Percentiles rank a stretch among this genome's conserved stretches.
Evolutionary conservation across 768 basidiomycete species (phyloP).

Genomic region (Kwoniella heveanensis): DNA sequence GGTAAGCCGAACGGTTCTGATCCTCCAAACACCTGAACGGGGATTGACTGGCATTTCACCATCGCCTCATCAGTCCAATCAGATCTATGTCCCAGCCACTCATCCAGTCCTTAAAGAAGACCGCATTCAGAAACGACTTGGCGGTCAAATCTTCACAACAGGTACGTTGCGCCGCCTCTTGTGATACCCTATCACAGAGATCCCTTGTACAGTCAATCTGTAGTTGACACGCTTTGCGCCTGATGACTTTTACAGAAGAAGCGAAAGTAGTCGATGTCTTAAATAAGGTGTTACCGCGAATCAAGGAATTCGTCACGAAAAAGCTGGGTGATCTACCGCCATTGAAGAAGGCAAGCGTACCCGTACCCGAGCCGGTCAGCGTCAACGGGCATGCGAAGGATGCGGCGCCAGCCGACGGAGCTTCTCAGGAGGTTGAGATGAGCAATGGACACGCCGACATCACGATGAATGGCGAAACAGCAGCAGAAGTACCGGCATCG

Average conservation of each 20-base stretch:
- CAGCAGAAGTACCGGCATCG: too few species aligned
- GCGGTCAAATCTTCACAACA: conserved; percentile 63
- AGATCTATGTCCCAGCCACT: conserved; percentile 64
- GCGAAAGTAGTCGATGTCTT: conserved; percentile 76
- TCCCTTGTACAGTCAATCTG: neutral
- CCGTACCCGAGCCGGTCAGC: neutral
- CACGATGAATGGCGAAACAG: too few species aligned
- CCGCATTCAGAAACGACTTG: conserved; percentile 65
- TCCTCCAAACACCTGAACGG: too few species aligned
- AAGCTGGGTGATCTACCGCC: conserved; percentile 20
- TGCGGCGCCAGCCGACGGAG: too few species aligned
- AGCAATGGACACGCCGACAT: too few species aligned
- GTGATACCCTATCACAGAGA: neutral
- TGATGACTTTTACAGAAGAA: conserved; percentile 61
- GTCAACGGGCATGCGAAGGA: neutral
- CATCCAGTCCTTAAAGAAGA: conserved; percentile 60
- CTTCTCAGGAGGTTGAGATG: too few species aligned
- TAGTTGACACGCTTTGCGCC: neutral
- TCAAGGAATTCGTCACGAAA: conserved; percentile 62
- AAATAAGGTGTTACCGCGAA: conserved; percentile 66
- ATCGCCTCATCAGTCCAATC: conserved; percentile 29
- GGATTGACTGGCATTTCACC: neutral
- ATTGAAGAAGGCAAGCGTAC: neutral
- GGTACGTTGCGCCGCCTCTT: conserved; percentile 58
- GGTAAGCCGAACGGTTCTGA: conserved; percentile 57